Base-by-base conservation (phyloP, 1,284 basidiomycete genomes). In the Caloboletus inedulis region DNA sequence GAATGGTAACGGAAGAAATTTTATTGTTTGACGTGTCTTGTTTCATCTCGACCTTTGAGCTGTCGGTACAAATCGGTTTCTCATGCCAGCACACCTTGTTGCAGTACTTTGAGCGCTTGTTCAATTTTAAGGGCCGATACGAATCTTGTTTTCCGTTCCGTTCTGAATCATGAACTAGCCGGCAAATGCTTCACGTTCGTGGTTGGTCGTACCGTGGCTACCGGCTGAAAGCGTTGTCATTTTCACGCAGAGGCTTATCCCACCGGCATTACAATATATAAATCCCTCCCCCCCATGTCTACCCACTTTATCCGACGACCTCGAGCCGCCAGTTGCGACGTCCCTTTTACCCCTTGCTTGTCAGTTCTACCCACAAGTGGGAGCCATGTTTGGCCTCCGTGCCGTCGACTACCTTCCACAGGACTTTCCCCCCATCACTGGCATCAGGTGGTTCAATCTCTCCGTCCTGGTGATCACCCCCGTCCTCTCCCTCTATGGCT, bases 401-500 rank as follows among this genome's bases (percentile, higher is more conserved):
- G 46, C 45, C 30, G n/a, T 67, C 40, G 43, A 56, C 25, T 55
- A 52, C 42, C 47, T 64, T 41, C 60, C 62, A 7, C 58, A 54
- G 49, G 62, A 61, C 16, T 78, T 82, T 56, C 82, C 82, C 16
- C 61, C 67, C 23, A 74, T 80, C 51, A 73, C 66, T 18, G 78
- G 81, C 4, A 60, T 84, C 23, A 73, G 85, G 54, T 89, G 87
- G 77, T 81, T 82, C 70, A 84, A 84, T 58, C 71, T 93, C 55
- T 77, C 74, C 21, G 77, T 88, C 41, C 73, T 93, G 29, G 79
- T 82, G 43, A 56, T 86, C 57, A 87, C 88, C 1, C 89, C 90
- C 3, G 69, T 77, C 10, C 63, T 91, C 51, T 77, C 87, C 39
- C 69, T 84, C 50, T 88, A 85, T 71, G 91, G 89, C 7, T 61